Percentiles rank a stretch among this genome's conserved stretches.
Evolutionary conservation across 1,284 basidiomycete genomes (phyloP).

Genomic region (Fomitopsis pinicola): DNA sequence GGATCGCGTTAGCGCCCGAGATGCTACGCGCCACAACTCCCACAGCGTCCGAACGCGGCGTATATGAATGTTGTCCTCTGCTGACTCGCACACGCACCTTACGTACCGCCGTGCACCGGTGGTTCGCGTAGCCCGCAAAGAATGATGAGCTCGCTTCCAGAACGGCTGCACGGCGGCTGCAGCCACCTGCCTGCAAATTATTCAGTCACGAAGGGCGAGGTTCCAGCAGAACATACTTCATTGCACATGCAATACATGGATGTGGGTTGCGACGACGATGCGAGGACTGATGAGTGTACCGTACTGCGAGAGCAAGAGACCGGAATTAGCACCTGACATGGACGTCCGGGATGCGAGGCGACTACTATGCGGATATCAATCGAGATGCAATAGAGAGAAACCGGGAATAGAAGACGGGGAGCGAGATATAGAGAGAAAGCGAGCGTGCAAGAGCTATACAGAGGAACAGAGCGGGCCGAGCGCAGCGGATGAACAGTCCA

Average conservation of each 20-base stretch:
- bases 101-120: not conserved
- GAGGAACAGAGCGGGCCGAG: slow-evolving; percentile 8
- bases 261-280: slow-evolving; percentile 6
- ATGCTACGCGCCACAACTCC: not conserved
- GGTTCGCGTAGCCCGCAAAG: not conserved
- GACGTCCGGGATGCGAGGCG: slow-evolving; percentile 10
- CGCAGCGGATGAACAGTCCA: slow-evolving; percentile 8
- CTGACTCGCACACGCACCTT: not conserved
- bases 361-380: slow-evolving; percentile 1
- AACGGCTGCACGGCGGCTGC: not conserved
- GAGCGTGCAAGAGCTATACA: not conserved
- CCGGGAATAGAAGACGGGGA: slow-evolving; percentile 5
- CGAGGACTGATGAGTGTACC: slow-evolving; percentile 12
- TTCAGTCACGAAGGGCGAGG: not conserved
- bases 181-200: no score
- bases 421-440: slow-evolving; percentile 1
- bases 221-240: slow-evolving; percentile 3
- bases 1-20: not conserved
- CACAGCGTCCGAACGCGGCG: not conserved
- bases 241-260: slow-evolving; percentile 10
- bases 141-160: not conserved
- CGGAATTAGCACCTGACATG: slow-evolving; percentile 20
- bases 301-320: slow-evolving; percentile 12
- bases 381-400: slow-evolving; percentile 9
- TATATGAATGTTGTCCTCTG: not conserved